Conservation (phyloP, 805 yeast genomes). For the Danielia reshetovae region DNA sequence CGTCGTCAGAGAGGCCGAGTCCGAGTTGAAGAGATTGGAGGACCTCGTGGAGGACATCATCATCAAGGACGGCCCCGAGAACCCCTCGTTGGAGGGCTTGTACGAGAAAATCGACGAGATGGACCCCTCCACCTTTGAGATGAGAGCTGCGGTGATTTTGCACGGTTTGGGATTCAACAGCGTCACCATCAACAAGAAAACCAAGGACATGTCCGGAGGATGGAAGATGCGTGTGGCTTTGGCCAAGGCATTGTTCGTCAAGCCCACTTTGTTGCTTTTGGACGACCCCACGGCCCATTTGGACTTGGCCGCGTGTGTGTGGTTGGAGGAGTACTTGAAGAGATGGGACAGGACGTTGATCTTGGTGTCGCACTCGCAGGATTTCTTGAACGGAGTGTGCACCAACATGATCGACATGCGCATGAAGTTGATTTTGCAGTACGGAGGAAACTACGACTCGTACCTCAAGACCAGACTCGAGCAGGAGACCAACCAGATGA, state of each 20-base stretch:
- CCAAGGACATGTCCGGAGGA: constrained; percentile 99
- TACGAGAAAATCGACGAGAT: constrained; percentile 93
- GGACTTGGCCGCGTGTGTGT: constrained; percentile 98
- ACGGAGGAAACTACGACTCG: constrained; percentile 98
- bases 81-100: constrained; percentile 75
- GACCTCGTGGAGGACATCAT: constrained; percentile 85
- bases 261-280: constrained; percentile 88
- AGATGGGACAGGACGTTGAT: constrained; percentile 91
- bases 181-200: constrained; percentile 82
- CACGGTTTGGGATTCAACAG: constrained; percentile 96
- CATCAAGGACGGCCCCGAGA: constrained; percentile 92
- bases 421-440: constrained; percentile 63
- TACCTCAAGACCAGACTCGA: constrained; percentile 93
- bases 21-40: constrained; percentile 86
- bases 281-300: constrained; percentile 99
- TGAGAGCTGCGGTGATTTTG: constrained; percentile 92
- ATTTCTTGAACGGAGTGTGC: constrained; percentile 99
- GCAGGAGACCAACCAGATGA: constrained; percentile 95
- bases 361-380: constrained; percentile 96
- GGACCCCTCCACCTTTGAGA: constrained; percentile 95
- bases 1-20: constrained; percentile 95
- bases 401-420: constrained; percentile 98
- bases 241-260: constrained; percentile 95
- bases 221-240: constrained; percentile 99
- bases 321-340: constrained; percentile 98